Evolutionary conservation across 2,329 filamentous ascomycete species (phyloP).

Genomic region (Sarocladium strictum): DNA sequence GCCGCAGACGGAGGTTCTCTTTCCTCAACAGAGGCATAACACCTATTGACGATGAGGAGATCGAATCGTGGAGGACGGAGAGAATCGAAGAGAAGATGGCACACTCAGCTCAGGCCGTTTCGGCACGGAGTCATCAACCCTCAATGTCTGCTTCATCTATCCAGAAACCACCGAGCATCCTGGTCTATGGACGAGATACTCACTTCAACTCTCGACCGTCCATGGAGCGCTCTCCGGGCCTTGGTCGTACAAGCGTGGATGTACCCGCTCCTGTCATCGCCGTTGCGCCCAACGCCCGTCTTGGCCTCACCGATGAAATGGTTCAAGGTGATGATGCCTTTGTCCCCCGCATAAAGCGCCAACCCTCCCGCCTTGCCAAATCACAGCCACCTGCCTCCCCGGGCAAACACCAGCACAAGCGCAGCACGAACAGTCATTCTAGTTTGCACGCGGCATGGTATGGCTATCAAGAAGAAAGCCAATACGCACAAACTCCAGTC

Average conservation of each 20-base stretch:
- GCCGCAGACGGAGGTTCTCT: slow-evolving; percentile 30
- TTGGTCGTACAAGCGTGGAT: background rate
- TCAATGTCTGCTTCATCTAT: slow-evolving; percentile 20
- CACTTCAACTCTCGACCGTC: slow-evolving; percentile 14
- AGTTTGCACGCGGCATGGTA: slow-evolving; percentile 34
- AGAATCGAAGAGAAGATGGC: slow-evolving; percentile 11
- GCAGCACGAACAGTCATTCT: slow-evolving; percentile 29
- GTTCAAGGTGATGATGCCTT: slow-evolving; percentile 57
- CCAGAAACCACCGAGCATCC: slow-evolving; percentile 46
- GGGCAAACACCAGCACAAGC: slow-evolving; percentile 36
- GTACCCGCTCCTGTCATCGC: slow-evolving; percentile 42
- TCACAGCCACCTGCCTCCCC: slow-evolving; percentile 30
- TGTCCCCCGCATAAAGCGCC: slow-evolving; percentile 44
- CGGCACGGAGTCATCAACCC: slow-evolving; percentile 8
- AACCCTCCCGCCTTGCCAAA: slow-evolving; percentile 49
- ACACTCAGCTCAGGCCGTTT: background rate
- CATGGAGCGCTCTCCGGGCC: background rate
- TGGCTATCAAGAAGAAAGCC: slow-evolving; percentile 21
- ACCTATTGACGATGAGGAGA: slow-evolving; percentile 60
- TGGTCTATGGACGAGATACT: slow-evolving; percentile 39
- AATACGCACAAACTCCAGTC: slow-evolving; percentile 23
- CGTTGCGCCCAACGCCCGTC: slow-evolving; percentile 55
- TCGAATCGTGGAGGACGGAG: slow-evolving; percentile 54
- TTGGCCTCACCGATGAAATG: slow-evolving; percentile 55
- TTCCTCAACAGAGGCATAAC: slow-evolving; percentile 51